A percentile compares a stretch with the other conserved stretches of the same genome.
Evolutionary conservation across 306 rosid species (phyloP).

Genomic region (Medicago truncatula): DNA sequence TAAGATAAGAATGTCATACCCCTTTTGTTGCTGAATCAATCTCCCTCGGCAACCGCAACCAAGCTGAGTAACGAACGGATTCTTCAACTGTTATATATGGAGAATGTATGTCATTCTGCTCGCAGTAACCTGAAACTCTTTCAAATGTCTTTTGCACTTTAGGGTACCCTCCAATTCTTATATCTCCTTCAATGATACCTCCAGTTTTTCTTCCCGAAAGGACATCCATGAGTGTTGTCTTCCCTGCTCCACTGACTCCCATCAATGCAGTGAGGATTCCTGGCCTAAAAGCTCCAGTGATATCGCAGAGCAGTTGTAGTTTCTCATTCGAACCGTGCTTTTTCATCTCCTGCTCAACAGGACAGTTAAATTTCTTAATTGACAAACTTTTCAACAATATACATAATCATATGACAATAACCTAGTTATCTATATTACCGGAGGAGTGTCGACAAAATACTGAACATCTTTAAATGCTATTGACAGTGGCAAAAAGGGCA

Average conservation of each 20-base stretch:
- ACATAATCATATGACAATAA: constrained; percentile 34
- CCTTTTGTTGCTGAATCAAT: constrained; percentile 67
- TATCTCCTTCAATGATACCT: constrained; percentile 74
- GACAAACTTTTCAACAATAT: constrained; percentile 32
- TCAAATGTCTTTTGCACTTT: constrained; percentile 80
- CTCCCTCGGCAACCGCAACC: constrained; percentile 70
- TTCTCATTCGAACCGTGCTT: constrained; percentile 59
- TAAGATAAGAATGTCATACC: constrained; percentile 53
- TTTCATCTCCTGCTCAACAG: constrained; percentile 73
- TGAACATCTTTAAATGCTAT: constrained; percentile 64
- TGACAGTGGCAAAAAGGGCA: constrained; percentile 58
- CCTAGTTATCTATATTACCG: constrained; percentile 46
- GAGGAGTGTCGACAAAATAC: constrained; percentile 64
- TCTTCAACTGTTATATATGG: constrained; percentile 78
- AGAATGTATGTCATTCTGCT: constrained; percentile 83
- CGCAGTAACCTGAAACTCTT: constrained; percentile 83
- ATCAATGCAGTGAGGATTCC: constrained; percentile 78
- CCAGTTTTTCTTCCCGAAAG: constrained; percentile 87
- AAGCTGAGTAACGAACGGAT: constrained; percentile 73
- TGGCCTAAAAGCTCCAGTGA: constrained; percentile 83
- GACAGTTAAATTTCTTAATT: constrained; percentile 28
- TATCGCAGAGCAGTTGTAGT: constrained; percentile 75
- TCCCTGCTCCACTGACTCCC: constrained; percentile 94
- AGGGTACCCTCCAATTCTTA: constrained; percentile 73
- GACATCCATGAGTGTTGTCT: constrained; percentile 88